Percentiles rank a stretch among this genome's conserved stretches.
These are phyloP conservation scores for Ricinus communis DNA, from an alignment of 345 rosid species.

Conservation along the genomic window DNA sequence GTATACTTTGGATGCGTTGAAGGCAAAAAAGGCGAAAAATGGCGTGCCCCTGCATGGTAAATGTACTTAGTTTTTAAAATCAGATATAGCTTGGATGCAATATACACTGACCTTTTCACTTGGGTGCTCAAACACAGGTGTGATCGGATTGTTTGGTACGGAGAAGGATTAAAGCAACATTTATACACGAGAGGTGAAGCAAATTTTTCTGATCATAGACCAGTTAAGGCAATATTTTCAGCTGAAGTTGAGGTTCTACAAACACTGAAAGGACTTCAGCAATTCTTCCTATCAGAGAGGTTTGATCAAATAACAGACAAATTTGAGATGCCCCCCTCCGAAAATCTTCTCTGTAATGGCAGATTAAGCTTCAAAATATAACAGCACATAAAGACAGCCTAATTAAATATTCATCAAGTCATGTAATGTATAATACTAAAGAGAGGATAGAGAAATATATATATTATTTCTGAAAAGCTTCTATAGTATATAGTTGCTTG, in stretches of 20 bases:
- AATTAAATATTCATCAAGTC: too few relatives aligned
- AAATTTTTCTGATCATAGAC: conserved; percentile 76
- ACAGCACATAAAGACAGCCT: background rate
- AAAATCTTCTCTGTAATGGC: conserved; percentile 29
- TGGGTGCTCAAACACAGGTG: too few relatives aligned
- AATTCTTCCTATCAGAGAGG: conserved; percentile 54
- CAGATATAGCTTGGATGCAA: too few relatives aligned
- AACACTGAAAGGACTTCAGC: conserved; percentile 31
- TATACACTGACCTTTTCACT: too few relatives aligned
- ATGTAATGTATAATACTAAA: background rate
- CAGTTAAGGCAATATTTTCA: conserved; percentile 62
- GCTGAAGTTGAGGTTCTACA: conserved; percentile 40
- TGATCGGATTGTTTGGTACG: conserved; percentile 76
- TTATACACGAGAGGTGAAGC: conserved; percentile 60
- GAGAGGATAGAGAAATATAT: background rate
- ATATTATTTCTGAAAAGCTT: background rate
- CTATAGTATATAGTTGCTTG: background rate
- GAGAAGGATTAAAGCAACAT: conserved; percentile 62
- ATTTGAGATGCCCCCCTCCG: conserved; percentile 28
- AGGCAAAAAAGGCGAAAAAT: conserved; percentile 50
- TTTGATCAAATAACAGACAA: conserved; percentile 36
- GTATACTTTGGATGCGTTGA: conserved; percentile 55
- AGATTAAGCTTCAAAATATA: conserved; percentile 37
- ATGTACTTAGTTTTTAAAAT: conserved; percentile 4
- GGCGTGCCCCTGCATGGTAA: conserved; percentile 83